Base-by-base conservation (phyloP, 176 grass and related monocot genomes). In the Themeda triandra region DNA sequence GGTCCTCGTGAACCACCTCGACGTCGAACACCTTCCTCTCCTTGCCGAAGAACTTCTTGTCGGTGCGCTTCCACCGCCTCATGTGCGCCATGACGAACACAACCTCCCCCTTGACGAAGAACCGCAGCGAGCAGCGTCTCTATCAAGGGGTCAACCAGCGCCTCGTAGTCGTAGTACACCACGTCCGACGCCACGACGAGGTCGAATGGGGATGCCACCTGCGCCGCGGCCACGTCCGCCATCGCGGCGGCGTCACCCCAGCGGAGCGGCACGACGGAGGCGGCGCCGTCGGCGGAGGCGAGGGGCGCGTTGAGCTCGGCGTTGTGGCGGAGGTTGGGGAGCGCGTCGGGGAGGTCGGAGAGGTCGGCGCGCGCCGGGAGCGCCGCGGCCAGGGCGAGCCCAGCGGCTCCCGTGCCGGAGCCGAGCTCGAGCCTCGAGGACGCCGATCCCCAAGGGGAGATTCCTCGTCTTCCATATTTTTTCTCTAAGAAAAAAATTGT, bases 381-480 rank as follows among this genome's bases (percentile, higher is more conserved):
- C 23, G 90, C 80, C 19, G 85, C 87, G 37, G 89, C 91, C 36
- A 94, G 83, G 32, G 87, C 80, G 64, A 98, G 84, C 17, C 93
- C 96, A 17, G 86, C 89, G 32, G 89, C 77, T 51, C 91, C 89
- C 33, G 91, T 93, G 71, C 91, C 93, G 32, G 92, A 98, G 35
- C 92, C 91, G 67, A 95, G 89, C 96, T 98, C 96, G 65, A 98
- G 87, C n/a, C n/a, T n/a, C n/a, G 65, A 98, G 87, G 87, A 98
- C 80, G 36, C 71, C 64, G 62, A 98, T 85, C n/a, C n/a, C n/a
- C n/a, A n/a, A n/a, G n/a, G n/a, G n/a, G n/a, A n/a, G n/a, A n/a
- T n/a, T n/a, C n/a, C n/a, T n/a, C n/a, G n/a, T n/a, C n/a, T n/a
- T n/a, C n/a, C n/a, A n/a, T n/a, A n/a, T n/a, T n/a, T n/a, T n/a